Percentiles rank a stretch among this genome's conserved stretches.
phyloP scores from a whole-genome alignment of 2,329 filamentous ascomycete species.

The Ophiostoma ulmi region DNA sequence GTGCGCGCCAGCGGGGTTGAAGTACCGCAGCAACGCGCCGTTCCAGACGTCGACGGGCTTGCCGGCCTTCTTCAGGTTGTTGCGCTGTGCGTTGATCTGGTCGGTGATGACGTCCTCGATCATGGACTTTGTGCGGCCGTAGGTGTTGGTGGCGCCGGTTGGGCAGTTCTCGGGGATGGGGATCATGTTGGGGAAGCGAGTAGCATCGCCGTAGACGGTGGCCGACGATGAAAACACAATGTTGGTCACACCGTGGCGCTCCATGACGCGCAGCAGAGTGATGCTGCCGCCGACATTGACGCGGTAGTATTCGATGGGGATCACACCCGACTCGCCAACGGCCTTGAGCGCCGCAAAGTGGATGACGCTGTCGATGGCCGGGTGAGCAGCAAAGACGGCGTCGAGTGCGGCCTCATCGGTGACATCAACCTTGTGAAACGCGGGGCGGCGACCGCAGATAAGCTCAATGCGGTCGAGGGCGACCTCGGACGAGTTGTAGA shows the following conservation, averaged over 20 bases:
- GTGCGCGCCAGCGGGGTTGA: slow-evolving; percentile 94
- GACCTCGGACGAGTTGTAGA: slow-evolving; percentile 94
- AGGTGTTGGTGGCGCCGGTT: slow-evolving; percentile 93
- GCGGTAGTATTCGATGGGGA: slow-evolving; percentile 94
- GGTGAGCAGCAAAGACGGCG: slow-evolving; percentile 80
- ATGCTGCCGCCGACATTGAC: slow-evolving; percentile 95
- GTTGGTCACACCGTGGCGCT: slow-evolving; percentile 84
- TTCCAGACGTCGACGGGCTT: slow-evolving; percentile 82
- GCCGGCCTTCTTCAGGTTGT: slow-evolving; percentile 72
- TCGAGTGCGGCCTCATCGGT: slow-evolving; percentile 80
- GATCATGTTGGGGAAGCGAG: slow-evolving; percentile 95
- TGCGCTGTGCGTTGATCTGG: slow-evolving; percentile 79
- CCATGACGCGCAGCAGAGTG: slow-evolving; percentile 79
- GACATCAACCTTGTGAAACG: slow-evolving; percentile 81
- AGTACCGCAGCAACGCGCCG: slow-evolving; percentile 87
- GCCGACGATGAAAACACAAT: slow-evolving; percentile 98
- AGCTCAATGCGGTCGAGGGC: slow-evolving; percentile 92
- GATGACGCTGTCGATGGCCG: slow-evolving; percentile 94
- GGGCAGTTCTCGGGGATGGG: slow-evolving; percentile 97
- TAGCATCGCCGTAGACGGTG: slow-evolving; percentile 97
- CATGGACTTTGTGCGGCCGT: slow-evolving; percentile 91
- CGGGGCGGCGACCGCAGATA: slow-evolving; percentile 79
- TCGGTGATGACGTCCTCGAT: slow-evolving; percentile 92
- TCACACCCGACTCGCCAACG: slow-evolving; percentile 90
- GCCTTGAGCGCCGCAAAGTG: slow-evolving; percentile 99